phyloP scores from a whole-genome alignment of 805 yeast genomes.

The Candida xiaguanensis region DNA sequence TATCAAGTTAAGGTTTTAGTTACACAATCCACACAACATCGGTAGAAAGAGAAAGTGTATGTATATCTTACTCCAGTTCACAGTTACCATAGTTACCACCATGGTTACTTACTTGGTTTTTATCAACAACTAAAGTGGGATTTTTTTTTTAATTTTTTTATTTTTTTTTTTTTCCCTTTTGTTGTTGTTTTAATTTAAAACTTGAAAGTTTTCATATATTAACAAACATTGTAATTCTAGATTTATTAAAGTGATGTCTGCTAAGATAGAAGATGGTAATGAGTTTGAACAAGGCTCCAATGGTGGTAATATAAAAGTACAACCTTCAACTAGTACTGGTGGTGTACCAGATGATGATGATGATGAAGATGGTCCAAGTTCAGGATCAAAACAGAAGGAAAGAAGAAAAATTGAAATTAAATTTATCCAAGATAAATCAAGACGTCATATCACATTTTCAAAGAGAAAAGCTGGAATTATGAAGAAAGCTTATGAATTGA shows the following conservation, averaged over 20 bases:
- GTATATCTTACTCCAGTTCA: no score
- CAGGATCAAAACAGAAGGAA: conserved; percentile 51
- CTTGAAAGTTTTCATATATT: no score
- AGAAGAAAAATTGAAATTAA: conserved; percentile 92
- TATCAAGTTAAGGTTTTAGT: no score
- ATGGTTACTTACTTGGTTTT: no score
- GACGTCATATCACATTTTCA: conserved; percentile 96
- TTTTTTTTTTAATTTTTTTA: no score
- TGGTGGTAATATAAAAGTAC: not conserved
- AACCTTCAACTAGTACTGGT: conserved; percentile 6
- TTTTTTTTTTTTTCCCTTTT: no score
- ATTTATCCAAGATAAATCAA: conserved; percentile 94
- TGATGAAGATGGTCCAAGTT: conserved; percentile 47
- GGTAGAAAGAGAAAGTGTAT: no score
- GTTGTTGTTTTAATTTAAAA: not conserved
- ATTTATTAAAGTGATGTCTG: no score
- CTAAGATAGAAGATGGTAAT: conserved; percentile 8
- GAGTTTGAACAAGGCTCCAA: conserved; percentile 7
- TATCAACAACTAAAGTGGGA: no score
- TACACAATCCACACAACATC: conserved; percentile 1
- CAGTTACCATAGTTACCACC: no score
- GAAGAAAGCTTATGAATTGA: conserved; percentile 98
- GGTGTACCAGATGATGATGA: conserved; percentile 39
- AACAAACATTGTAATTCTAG: no score
- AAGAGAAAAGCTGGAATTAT: conserved; percentile 98